Evolutionary conservation across 169 alveolate species (phyloP).

Genomic region (Cystoisospora suis): DNA sequence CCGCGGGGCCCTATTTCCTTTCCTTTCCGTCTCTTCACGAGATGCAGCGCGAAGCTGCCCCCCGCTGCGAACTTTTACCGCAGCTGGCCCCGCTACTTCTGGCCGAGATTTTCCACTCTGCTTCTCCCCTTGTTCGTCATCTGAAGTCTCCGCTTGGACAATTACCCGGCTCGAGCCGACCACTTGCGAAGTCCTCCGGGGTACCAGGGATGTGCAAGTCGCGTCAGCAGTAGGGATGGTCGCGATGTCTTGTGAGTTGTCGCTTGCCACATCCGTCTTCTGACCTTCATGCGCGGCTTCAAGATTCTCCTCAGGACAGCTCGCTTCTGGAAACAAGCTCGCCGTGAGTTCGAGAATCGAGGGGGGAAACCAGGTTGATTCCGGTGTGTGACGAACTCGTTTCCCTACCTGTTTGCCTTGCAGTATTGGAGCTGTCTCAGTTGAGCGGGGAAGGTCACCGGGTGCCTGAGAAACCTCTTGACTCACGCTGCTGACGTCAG

Average conservation of each 20-base stretch:
- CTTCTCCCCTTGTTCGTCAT: background rate
- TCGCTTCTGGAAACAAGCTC: background rate
- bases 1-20: background rate
- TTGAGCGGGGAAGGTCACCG: no score
- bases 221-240: no score
- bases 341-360: conserved; percentile 13
- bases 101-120: background rate
- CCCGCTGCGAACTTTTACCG: no score
- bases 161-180: background rate
- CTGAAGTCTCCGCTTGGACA: background rate
- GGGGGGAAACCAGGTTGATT: conserved; percentile 16
- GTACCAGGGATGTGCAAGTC: no score
- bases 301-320: background rate
- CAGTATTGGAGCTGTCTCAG: no score
- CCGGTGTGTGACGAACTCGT: no score
- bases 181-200: no score
- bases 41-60: no score
- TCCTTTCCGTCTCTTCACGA: background rate
- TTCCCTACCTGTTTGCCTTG: no score
- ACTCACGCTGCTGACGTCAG: no score
- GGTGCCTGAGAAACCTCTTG: no score
- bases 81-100: background rate
- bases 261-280: background rate
- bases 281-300: background rate
- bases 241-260: no score